Conservation (phyloP, 805 yeast species). For the Wickerhamiella kazuoi region DNA sequence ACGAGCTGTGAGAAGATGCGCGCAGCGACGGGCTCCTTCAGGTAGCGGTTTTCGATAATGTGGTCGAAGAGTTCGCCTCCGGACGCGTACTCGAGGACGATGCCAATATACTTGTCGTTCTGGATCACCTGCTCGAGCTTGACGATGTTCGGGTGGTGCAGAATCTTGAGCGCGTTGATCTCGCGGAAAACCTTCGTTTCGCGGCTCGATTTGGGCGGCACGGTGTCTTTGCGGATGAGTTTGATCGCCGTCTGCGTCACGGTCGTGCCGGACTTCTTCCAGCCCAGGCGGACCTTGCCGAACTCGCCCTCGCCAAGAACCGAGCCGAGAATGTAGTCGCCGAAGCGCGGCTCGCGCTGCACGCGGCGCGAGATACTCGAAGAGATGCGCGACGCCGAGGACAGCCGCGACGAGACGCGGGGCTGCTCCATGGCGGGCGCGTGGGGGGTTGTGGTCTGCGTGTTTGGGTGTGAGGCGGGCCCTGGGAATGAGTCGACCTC, state of each 20-base stretch:
- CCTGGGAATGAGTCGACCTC: neutral
- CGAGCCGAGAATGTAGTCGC: conserved; percentile 76
- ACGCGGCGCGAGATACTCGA: conserved; percentile 15
- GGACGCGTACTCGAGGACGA: conserved; percentile 88
- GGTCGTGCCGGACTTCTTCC: conserved; percentile 63
- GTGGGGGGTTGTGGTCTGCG: neutral
- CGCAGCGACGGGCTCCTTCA: conserved; percentile 77
- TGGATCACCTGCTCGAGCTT: conserved; percentile 82
- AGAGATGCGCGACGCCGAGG: conserved; percentile 15
- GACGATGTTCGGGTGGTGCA: conserved; percentile 88
- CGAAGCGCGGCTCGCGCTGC: conserved; percentile 40
- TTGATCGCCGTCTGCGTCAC: conserved; percentile 74
- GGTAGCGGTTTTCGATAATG: conserved; percentile 66
- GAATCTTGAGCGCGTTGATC: conserved; percentile 61
- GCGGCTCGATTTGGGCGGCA: conserved; percentile 70
- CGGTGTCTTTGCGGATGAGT: conserved; percentile 70
- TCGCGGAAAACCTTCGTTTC: conserved; percentile 85
- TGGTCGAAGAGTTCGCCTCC: conserved; percentile 95
- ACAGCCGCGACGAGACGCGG: conserved; percentile 15
- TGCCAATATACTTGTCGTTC: conserved; percentile 88
- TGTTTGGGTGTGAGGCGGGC: neutral
- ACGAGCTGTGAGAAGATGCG: conserved; percentile 81
- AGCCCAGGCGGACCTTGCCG: conserved; percentile 92
- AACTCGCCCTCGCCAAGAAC: conserved; percentile 97
- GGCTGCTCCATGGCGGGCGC: conserved; percentile 6